phyloP scores from a whole-genome alignment of 2,329 filamentous ascomycete genomes.

The Alternaria metachromatica region DNA sequence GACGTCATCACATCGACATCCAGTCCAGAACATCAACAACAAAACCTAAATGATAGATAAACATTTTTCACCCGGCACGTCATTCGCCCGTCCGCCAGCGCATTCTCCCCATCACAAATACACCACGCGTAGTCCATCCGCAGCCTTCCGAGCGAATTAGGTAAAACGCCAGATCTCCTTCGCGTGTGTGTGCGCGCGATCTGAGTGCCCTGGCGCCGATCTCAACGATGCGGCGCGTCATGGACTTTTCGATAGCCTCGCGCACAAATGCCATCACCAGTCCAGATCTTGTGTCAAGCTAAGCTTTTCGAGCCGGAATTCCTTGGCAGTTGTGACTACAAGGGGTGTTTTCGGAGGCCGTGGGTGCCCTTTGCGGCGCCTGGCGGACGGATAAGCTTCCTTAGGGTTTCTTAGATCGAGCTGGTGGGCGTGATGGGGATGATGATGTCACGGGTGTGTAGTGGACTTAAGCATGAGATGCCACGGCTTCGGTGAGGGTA shows the following conservation, averaged over 20 bases:
- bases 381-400: background rate
- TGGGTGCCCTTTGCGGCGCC: background rate
- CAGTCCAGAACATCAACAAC: background rate
- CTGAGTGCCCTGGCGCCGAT: slow-evolving; percentile 11
- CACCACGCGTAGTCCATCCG: background rate
- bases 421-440: slow-evolving; percentile 1
- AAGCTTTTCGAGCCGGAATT: slow-evolving; percentile 4
- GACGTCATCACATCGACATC: background rate
- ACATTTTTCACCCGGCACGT: background rate
- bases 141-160: background rate
- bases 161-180: background rate
- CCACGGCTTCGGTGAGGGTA: background rate
- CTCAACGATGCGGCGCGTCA: slow-evolving; percentile 13
- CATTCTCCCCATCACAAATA: background rate
- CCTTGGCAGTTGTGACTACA: background rate
- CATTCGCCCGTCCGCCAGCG: background rate
- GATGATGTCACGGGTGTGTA: slow-evolving; percentile 11
- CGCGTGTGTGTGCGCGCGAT: slow-evolving; percentile 6
- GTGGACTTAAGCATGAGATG: slow-evolving; percentile 8
- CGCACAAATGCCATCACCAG: background rate
- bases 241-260: slow-evolving; percentile 5
- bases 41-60: background rate
- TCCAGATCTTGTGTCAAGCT: background rate
- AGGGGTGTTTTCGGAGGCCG: slow-evolving; percentile 1
- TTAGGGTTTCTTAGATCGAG: background rate